Base-by-base conservation (phyloP, 148 eudicot genomes). In the Hydrangea macrophylla region DNA sequence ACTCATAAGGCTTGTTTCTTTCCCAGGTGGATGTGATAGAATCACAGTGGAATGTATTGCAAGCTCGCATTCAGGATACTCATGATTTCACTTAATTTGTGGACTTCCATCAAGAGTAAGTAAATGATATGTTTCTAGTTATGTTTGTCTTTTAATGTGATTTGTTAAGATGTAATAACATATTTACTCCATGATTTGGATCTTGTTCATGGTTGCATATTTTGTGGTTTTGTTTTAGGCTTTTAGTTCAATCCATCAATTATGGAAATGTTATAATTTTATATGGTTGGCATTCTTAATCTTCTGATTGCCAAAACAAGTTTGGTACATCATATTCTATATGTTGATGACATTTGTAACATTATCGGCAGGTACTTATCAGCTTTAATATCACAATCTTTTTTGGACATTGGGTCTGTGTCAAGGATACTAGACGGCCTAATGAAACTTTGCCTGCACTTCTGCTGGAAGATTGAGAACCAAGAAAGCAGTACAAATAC, bases 331-430 rank as follows among this genome's bases (percentile, higher is more conserved):
- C 7, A 27, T 36, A 23, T 32, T 55, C 10, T 20, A 20, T 58
- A 6, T 28, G 45, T 39, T 58, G 44, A 59, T 65, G 10, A 25
- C 27, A 51, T 9, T 32, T 65, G 51, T n/a, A 44, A 26, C 44
- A 28, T 65, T 25, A 75, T 59, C 59, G 79, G 82, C 88, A 94
- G 99, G 86, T 94, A 94, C 81, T 81, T 94, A 32, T 85, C 99
- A 67, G 99, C 99, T 73, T 84, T 94, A 79, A 90, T 88, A 70
- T 90, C 98, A 58, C 99, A 94, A 78, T 90, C 97, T 60, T 94
- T 94, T 79, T 80, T 94, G 91, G 99, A 94, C 78, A 94, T 94
- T 69, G 99, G 99, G 35, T 90, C 99, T 60, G 96, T 94, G 25
- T 94, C 96, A 60, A 87, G 99, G 74, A 94, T 94, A 79, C 77